A percentile compares a stretch with the other conserved stretches of the same genome.
Conservation (phyloP, 2,329 filamentous ascomycete genomes). For the Neofusicoccum kwambonambiense region DNA sequence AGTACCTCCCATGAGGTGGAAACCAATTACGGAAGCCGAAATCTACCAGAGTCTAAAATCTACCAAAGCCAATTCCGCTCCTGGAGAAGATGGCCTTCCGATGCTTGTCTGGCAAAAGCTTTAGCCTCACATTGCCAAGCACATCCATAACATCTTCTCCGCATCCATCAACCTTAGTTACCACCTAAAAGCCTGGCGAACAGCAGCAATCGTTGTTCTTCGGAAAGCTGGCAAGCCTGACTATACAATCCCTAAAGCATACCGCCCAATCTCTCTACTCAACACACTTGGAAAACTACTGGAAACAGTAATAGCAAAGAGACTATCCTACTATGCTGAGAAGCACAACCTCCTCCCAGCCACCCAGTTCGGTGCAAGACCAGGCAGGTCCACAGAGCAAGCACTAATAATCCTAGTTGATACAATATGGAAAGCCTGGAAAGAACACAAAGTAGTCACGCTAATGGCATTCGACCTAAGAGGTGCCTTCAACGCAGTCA, state of each 20-base stretch:
- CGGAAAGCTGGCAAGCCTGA: slow-evolving; percentile 26
- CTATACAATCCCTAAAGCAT: slow-evolving; percentile 26
- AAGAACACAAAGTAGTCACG: not conserved
- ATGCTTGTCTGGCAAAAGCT: not conserved
- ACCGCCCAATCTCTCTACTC: slow-evolving; percentile 29
- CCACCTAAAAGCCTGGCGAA: slow-evolving; percentile 15
- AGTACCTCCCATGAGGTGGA: too few relatives aligned
- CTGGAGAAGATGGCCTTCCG: not conserved
- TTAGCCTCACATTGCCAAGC: not conserved
- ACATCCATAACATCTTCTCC: not conserved
- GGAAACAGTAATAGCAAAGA: slow-evolving; percentile 22
- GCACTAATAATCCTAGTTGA: slow-evolving; percentile 24
- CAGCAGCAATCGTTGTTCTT: slow-evolving; percentile 20
- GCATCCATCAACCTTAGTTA: not conserved
- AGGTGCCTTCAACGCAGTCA: slow-evolving; percentile 1
- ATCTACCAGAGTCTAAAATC: not conserved
- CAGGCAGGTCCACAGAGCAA: slow-evolving; percentile 24
- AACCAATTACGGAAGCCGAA: not conserved
- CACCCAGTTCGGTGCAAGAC: slow-evolving; percentile 26
- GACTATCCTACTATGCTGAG: slow-evolving; percentile 23
- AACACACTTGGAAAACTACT: slow-evolving; percentile 23
- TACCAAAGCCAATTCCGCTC: not conserved
- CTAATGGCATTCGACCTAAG: slow-evolving; percentile 3
- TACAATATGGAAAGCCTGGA: not conserved
- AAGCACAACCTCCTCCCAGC: slow-evolving; percentile 24